Evolutionary conservation across 345 rosid genomes (phyloP).

Genomic region (Rubroshorea leprosula): DNA sequence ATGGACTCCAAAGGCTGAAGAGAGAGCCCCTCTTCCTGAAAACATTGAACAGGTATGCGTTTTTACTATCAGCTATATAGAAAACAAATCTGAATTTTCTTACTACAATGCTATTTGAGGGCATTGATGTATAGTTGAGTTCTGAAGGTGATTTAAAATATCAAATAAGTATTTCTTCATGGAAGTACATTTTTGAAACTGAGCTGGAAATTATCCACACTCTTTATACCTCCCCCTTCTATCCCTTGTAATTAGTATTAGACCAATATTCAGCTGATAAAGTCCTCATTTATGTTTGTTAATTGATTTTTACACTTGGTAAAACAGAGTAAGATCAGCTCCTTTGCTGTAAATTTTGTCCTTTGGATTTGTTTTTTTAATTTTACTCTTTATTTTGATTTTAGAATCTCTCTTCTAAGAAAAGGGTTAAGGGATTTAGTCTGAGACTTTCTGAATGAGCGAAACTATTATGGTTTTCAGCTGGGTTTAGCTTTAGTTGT

Average conservation of each 20-base stretch:
- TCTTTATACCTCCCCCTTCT: not conserved
- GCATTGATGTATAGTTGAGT: not conserved
- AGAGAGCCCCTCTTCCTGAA: slow-evolving; percentile 61
- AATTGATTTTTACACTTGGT: not conserved
- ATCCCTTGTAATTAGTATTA: not conserved
- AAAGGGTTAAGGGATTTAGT: no score
- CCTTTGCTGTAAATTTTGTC: no score
- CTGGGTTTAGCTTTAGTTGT: not conserved
- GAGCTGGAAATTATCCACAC: not conserved
- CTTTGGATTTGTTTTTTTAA: no score
- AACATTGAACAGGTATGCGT: slow-evolving; percentile 65
- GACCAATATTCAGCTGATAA: not conserved
- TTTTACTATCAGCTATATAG: slow-evolving; percentile 2
- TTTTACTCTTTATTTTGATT: not conserved
- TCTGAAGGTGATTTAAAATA: not conserved
- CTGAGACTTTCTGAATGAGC: not conserved
- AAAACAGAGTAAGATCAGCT: no score
- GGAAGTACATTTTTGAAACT: not conserved
- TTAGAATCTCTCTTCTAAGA: no score
- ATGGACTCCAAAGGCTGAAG: slow-evolving; percentile 67
- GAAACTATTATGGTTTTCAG: not conserved
- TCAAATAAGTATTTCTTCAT: no score
- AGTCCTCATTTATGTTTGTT: not conserved
- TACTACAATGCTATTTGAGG: not conserved
- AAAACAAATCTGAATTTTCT: not conserved